These are phyloP conservation scores for Blastosporella zonata DNA, from an alignment of 1,284 basidiomycete genomes.

Conservation along the genomic window DNA sequence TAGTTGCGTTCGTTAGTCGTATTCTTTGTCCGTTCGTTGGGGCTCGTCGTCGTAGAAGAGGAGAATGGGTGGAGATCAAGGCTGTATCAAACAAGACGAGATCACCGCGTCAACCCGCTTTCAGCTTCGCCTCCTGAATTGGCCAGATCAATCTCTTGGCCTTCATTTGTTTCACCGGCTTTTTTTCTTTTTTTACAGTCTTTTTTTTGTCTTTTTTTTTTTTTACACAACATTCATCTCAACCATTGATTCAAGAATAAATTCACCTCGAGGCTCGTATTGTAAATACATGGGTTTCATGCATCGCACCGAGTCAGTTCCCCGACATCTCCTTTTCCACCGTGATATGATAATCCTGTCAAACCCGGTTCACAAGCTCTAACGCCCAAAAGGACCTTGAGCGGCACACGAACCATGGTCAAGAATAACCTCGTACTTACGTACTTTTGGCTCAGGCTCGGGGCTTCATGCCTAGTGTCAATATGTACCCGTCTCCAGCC, in stretches of 20 bases:
- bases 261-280: background rate
- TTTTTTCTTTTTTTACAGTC: background rate
- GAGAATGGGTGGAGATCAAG: conserved; percentile 10
- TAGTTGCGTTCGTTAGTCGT: background rate
- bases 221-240: background rate
- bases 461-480: too few species aligned
- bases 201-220: background rate
- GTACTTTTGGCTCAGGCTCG: background rate
- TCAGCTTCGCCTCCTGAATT: conserved; percentile 12
- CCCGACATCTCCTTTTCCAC: too few species aligned
- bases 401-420: background rate
- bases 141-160: background rate
- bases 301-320: background rate
- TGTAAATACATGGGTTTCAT: background rate
- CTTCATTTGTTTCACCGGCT: background rate
- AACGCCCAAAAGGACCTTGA: background rate
- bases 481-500: background rate
- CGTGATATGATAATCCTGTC: background rate
- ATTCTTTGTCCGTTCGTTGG: conserved; percentile 1
- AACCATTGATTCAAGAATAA: background rate
- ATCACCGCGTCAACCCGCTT: conserved; percentile 14
- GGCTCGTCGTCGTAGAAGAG: conserved; percentile 5
- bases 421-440: background rate
- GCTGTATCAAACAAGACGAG: background rate
- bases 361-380: background rate